Conservation (phyloP, 768 basidiomycete genomes). For the Mycena olivaceomarginata region DNA sequence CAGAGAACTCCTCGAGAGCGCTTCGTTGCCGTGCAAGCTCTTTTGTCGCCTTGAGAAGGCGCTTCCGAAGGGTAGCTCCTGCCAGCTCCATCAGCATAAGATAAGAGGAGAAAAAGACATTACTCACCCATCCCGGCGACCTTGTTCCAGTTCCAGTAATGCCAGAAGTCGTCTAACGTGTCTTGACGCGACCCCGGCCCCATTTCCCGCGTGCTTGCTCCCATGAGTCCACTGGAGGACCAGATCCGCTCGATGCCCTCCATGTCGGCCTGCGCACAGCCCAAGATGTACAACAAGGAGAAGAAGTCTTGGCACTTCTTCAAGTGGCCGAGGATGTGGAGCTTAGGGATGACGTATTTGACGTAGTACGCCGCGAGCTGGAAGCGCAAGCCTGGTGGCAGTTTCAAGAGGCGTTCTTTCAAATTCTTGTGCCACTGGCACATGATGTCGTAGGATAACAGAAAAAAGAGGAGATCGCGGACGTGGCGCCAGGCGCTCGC, state of each 20-base stretch:
- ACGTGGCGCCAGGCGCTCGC: neutral
- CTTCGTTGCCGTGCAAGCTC: neutral
- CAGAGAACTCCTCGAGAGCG: neutral
- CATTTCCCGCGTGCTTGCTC: neutral
- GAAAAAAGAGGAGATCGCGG: neutral
- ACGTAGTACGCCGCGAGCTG: neutral
- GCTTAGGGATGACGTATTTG: neutral
- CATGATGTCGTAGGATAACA: neutral
- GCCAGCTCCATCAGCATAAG: neutral
- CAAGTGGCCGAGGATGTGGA: neutral
- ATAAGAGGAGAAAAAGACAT: neutral
- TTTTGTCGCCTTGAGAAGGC: neutral
- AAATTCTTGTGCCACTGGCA: neutral
- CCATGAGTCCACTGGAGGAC: neutral
- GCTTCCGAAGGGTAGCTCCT: neutral
- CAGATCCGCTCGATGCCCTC: neutral
- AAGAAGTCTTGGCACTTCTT: neutral
- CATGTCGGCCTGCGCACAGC: neutral
- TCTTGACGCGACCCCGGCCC: neutral
- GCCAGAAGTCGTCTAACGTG: neutral
- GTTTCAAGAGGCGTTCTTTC: neutral
- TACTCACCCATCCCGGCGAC: neutral
- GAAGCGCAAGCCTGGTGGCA: neutral
- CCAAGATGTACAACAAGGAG: neutral
- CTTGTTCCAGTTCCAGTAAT: neutral